Evolutionary conservation across 495 filamentous ascomycete genomes (phyloP).

Genomic region (Penicillium odoratum): DNA sequence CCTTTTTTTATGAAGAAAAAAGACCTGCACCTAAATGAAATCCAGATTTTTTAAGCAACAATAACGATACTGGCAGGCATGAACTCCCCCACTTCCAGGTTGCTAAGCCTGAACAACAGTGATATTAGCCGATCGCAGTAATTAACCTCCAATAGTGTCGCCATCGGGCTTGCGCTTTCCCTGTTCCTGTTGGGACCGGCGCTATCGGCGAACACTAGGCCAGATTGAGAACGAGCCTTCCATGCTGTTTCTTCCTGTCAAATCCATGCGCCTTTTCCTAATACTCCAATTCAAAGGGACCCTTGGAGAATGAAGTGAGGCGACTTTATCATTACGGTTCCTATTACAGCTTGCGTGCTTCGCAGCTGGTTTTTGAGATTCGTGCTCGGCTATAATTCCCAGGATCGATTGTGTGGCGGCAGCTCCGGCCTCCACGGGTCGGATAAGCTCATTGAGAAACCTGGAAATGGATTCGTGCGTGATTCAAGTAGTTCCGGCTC

Average conservation of each 20-base stretch:
- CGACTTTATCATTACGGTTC: not conserved
- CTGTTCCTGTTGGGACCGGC: not conserved
- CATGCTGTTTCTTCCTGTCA: not conserved
- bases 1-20: not conserved
- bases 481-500: not conserved
- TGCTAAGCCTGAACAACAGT: not conserved
- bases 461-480: not conserved
- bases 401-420: not conserved
- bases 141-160: not conserved
- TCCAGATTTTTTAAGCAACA: not conserved
- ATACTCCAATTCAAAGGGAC: not conserved
- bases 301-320: too few species aligned
- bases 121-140: not conserved
- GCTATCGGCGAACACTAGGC: not conserved
- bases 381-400: not conserved
- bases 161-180: not conserved
- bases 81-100: not conserved
- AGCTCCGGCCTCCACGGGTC: not conserved
- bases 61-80: not conserved
- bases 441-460: not conserved
- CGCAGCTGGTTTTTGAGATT: not conserved
- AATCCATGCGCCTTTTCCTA: not conserved
- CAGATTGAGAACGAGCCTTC: not conserved
- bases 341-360: not conserved
- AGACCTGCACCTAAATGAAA: not conserved